phyloP scores from a whole-genome alignment of 2,329 filamentous ascomycete species.

The Tothia fuscella region DNA sequence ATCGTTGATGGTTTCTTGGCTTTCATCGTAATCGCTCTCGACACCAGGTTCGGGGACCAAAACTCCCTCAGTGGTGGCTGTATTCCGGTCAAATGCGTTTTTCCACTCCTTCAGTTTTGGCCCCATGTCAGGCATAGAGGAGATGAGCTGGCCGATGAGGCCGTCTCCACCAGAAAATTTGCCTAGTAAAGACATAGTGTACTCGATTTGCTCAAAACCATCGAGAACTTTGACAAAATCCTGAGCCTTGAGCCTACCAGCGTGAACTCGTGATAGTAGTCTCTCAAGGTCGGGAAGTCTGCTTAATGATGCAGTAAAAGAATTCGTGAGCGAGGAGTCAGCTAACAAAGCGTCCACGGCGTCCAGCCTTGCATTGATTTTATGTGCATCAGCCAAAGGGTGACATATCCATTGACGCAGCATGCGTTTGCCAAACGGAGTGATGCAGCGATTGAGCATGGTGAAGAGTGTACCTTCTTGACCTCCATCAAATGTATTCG shows the following conservation, averaged over 20 bases:
- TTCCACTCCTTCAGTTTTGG: slow-evolving; percentile 74
- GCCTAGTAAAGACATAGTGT: slow-evolving; percentile 71
- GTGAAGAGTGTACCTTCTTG: slow-evolving; percentile 77
- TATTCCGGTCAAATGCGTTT: slow-evolving; percentile 74
- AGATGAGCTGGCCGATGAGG: slow-evolving; percentile 71
- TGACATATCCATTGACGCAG: slow-evolving; percentile 97
- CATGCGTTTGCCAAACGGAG: slow-evolving; percentile 90
- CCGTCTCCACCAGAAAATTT: slow-evolving; percentile 66
- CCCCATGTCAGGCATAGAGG: slow-evolving; percentile 73
- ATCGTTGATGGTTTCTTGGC: slow-evolving; percentile 61
- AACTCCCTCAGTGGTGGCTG: slow-evolving; percentile 66
- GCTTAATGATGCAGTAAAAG: slow-evolving; percentile 76
- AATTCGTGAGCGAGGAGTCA: slow-evolving; percentile 67
- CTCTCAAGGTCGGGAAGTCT: slow-evolving; percentile 92
- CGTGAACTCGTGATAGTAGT: slow-evolving; percentile 87
- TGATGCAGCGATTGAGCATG: slow-evolving; percentile 86
- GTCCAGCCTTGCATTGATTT: slow-evolving; percentile 88
- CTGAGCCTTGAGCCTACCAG: slow-evolving; percentile 75
- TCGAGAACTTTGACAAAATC: slow-evolving; percentile 91
- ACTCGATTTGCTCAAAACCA: slow-evolving; percentile 95
- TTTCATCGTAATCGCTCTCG: slow-evolving; percentile 84
- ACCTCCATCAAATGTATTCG: slow-evolving; percentile 82
- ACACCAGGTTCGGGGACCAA: slow-evolving; percentile 78
- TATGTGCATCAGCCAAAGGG: slow-evolving; percentile 71
- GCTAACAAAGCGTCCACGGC: slow-evolving; percentile 88